Evolutionary conservation across 1,139 yeast species (phyloP).

Genomic region (Pichia sp.): DNA sequence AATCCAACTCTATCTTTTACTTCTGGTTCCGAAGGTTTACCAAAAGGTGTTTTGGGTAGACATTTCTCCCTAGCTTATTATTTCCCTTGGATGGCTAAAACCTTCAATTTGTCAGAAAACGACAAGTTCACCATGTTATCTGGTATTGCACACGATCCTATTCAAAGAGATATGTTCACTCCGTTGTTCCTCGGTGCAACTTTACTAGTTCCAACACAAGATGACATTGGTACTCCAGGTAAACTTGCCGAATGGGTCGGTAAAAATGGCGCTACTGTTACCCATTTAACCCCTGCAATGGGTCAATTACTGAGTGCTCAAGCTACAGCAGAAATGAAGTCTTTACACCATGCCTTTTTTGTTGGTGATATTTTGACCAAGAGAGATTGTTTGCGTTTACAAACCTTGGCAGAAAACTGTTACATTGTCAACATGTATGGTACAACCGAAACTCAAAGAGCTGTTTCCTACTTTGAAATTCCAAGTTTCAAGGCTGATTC

Average conservation of each 20-base stretch:
- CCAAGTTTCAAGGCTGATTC: constrained; percentile 65
- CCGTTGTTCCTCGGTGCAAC: constrained; percentile 95
- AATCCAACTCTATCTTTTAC: constrained; percentile 96
- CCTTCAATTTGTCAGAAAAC: constrained; percentile 64
- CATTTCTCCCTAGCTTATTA: constrained; percentile 94
- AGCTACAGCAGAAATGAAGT: constrained; percentile 83
- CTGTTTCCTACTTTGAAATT: constrained; percentile 90
- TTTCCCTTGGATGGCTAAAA: constrained; percentile 96
- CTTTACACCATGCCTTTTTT: constrained; percentile 91
- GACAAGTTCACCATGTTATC: constrained; percentile 96
- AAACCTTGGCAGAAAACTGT: constrained; percentile 84
- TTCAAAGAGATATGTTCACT: constrained; percentile 97
- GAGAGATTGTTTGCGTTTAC: constrained; percentile 90
- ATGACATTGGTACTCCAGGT: constrained; percentile 98
- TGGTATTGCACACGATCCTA: constrained; percentile 99
- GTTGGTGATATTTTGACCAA: constrained; percentile 97
- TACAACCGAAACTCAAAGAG: constrained; percentile 97
- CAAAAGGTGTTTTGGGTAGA: constrained; percentile 97
- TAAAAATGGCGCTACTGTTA: constrained; percentile 82
- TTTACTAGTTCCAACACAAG: constrained; percentile 86
- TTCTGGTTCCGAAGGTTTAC: constrained; percentile 97
- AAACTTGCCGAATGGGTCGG: constrained; percentile 97
- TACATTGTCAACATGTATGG: constrained; percentile 97
- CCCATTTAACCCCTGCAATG: constrained; percentile 99
- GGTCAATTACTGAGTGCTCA: constrained; percentile 96